Evolutionary conservation across 2,329 filamentous ascomycete genomes (phyloP), one percentile per base, ranked within the genome.

Genomic region (Epichloe gansuensis): DNA sequence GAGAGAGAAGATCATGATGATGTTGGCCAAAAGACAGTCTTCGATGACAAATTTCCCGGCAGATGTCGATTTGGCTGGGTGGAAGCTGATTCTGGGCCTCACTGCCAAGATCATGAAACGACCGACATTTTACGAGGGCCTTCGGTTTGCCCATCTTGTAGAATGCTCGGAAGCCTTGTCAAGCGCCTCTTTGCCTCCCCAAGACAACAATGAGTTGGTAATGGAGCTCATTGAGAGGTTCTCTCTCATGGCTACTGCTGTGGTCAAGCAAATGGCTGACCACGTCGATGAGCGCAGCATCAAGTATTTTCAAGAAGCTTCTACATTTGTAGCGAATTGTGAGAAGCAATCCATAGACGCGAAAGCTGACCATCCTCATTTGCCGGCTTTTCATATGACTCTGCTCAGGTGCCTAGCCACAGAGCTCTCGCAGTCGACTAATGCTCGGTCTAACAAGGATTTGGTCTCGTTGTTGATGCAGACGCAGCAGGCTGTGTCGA

Each of bases 101-200:
- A 69, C 72, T 55, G 61, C 69, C 3, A 78, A 75, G 57, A 61
- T 78, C 25, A 76, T 78, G 70, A 61, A 63, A 5, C 68, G 69
- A n/a, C 69, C 76, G 0, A 77, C 74, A 0, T 76, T 76, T 52
- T 75, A 78, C 56, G 65, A 74, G 56, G 66, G 61, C 0, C 71
- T 78, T 64, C 59, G 54, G 1, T 78, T 72, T 48, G 56, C 59
- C 0, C 61, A 70, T 50, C 61, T 70, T 5, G 59, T 66, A 2
- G 60, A 62, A 5, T 55, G 68, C 8, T 68, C 68, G 2, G 61
- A 68, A 39, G 60, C 61, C 6, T 56, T 68, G 53, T 64, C 64
- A 8, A 55, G 51, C 38, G 41, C 66, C 23, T 59, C 58, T 15
- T 57, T 57, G 35, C 39, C 62, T 42, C 52, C 58, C 5, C 53